phyloP scores from a whole-genome alignment of 2,329 filamentous ascomycete genomes.

The Alternaria dauci region DNA sequence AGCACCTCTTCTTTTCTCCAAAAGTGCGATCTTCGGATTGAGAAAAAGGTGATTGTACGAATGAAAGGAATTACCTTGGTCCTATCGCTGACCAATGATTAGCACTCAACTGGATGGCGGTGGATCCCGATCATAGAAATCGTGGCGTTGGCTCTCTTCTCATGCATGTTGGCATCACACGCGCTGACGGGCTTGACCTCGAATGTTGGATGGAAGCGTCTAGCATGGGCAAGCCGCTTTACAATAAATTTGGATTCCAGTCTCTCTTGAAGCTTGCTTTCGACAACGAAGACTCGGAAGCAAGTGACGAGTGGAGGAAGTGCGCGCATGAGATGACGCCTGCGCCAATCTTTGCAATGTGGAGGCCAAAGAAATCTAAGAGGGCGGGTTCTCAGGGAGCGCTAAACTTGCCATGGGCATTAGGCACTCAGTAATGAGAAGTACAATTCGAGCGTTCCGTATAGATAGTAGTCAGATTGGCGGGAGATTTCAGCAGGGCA shows the following conservation, averaged over 20 bases:
- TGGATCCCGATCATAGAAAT: constrained; percentile 47
- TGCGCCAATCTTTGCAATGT: constrained; percentile 42
- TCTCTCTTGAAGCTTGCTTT: constrained; percentile 42
- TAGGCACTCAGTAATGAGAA: constrained; percentile 8
- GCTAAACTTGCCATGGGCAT: constrained; percentile 35
- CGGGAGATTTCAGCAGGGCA: background rate
- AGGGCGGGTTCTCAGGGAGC: constrained; percentile 22
- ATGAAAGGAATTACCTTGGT: background rate
- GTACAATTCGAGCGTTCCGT: background rate
- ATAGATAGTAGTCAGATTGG: background rate
- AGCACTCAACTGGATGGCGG: constrained; percentile 50
- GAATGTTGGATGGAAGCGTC: constrained; percentile 53
- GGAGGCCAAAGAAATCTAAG: constrained; percentile 39
- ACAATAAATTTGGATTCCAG: constrained; percentile 45
- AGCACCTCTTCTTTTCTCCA: constrained; percentile 13
- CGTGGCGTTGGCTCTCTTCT: constrained; percentile 49
- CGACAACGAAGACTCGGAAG: constrained; percentile 34
- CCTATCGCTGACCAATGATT: constrained; percentile 18
- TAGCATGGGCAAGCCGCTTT: constrained; percentile 47
- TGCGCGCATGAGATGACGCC: constrained; percentile 47
- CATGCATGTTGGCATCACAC: constrained; percentile 45
- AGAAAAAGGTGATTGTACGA: background rate
- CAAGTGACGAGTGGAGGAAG: constrained; percentile 45
- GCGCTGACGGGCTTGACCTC: constrained; percentile 45
- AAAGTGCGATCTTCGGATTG: constrained; percentile 4